Evolutionary conservation across 352 stramenopile genomes (phyloP).

Genomic region (Thraustochytrium sp.): DNA sequence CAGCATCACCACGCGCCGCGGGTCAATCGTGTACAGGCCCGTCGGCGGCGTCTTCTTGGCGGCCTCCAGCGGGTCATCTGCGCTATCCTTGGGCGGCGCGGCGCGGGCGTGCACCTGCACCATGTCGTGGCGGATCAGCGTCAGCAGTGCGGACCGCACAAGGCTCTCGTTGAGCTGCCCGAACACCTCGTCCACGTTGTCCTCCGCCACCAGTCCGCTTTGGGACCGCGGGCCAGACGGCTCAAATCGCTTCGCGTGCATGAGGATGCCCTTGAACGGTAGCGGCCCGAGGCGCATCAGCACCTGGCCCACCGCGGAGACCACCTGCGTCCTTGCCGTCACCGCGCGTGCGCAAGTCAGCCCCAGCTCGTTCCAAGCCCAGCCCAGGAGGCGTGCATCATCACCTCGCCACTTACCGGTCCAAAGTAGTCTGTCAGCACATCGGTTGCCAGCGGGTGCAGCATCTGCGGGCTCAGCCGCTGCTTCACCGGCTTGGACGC

Average conservation of each 20-base stretch:
- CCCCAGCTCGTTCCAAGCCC: too few relatives aligned
- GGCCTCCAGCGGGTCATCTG: background rate
- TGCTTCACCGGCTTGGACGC: background rate
- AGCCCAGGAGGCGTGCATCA: too few relatives aligned
- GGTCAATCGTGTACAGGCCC: background rate
- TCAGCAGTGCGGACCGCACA: background rate
- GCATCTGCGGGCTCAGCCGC: background rate
- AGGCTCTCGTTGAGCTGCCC: background rate
- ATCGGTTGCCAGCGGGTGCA: background rate
- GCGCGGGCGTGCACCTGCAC: background rate
- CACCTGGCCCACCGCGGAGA: background rate
- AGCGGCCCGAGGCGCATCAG: background rate
- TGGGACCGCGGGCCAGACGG: background rate
- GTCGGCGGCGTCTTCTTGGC: background rate
- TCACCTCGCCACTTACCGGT: constrained; percentile 4
- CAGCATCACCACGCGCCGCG: constrained; percentile 23
- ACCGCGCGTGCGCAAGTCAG: too few relatives aligned
- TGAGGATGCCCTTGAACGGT: background rate
- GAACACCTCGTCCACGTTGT: background rate
- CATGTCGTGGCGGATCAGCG: constrained; percentile 21
- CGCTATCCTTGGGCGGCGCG: background rate
- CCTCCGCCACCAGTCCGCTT: background rate
- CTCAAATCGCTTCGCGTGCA: background rate
- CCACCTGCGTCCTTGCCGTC: too few relatives aligned
- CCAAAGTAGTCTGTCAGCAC: constrained; percentile 30